phyloP scores from a whole-genome alignment of 768 basidiomycete species.

The Suillus alpinus region DNA sequence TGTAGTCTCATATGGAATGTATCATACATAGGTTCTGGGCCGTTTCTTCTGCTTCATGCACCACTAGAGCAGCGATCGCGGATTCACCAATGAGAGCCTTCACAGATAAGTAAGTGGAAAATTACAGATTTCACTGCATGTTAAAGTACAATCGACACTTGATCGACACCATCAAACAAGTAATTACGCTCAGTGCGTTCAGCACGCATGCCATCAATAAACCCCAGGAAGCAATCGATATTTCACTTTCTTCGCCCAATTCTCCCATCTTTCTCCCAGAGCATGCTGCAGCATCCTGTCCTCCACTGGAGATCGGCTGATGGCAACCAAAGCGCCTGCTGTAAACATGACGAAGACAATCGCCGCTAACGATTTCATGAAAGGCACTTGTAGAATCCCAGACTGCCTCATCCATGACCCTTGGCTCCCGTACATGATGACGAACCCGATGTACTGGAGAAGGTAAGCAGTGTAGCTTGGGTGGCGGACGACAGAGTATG shows the following conservation, averaged over 20 bases:
- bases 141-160: too few relatives aligned
- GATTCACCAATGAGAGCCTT: too few relatives aligned
- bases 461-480: conserved; percentile 22
- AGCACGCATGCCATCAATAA: conserved; percentile 6
- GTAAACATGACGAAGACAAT: neutral
- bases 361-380: conserved; percentile 1
- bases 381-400: neutral
- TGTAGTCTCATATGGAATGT: too few relatives aligned
- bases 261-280: conserved; percentile 27
- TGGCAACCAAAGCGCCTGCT: fast-evolving
- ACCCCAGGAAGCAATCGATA: conserved; percentile 23
- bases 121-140: too few relatives aligned
- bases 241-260: conserved; percentile 21
- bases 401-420: conserved; percentile 6
- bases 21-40: too few relatives aligned
- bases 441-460: neutral
- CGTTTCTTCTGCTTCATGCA: too few relatives aligned
- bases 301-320: conserved; percentile 23
- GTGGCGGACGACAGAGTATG: conserved; percentile 29
- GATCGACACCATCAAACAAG: too few relatives aligned
- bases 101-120: too few relatives aligned
- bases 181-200: too few relatives aligned
- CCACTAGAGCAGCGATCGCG: too few relatives aligned
- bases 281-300: conserved; percentile 25
- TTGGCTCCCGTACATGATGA: conserved; percentile 9